Percentiles rank a stretch among this genome's conserved stretches.
Evolutionary conservation across 2,329 filamentous ascomycete species (phyloP).

Genomic region (Colletotrichum sp.): DNA sequence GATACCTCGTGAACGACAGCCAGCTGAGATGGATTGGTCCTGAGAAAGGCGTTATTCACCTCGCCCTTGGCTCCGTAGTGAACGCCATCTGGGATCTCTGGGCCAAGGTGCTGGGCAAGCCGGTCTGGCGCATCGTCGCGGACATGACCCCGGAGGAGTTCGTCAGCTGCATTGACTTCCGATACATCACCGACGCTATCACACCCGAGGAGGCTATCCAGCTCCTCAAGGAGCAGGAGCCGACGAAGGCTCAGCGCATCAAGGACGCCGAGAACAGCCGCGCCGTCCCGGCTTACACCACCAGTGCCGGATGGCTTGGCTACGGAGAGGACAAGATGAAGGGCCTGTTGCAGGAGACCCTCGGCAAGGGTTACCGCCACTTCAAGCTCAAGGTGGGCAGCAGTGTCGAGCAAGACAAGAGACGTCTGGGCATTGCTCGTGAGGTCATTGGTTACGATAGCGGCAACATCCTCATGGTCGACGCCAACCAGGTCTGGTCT

Average conservation of each 20-base stretch:
- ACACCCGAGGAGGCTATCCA: constrained; percentile 82
- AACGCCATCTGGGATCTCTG: constrained; percentile 97
- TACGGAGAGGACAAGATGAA: constrained; percentile 90
- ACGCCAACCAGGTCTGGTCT: constrained; percentile 93
- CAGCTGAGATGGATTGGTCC: constrained; percentile 94
- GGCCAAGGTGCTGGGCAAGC: constrained; percentile 85
- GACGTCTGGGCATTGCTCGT: constrained; percentile 74
- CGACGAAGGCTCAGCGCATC: constrained; percentile 73
- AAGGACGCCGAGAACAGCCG: constrained; percentile 74
- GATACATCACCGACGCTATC: constrained; percentile 93
- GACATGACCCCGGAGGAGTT: constrained; percentile 91
- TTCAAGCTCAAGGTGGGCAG: constrained; percentile 93
- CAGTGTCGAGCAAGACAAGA: constrained; percentile 73
- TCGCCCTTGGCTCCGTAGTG: constrained; percentile 86
- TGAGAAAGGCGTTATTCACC: constrained; percentile 92
- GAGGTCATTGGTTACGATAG: constrained; percentile 82
- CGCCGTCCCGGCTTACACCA: constrained; percentile 91
- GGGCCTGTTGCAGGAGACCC: constrained; percentile 73
- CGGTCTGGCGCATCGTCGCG: constrained; percentile 87
- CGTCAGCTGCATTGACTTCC: constrained; percentile 88
- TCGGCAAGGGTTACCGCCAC: constrained; percentile 78
- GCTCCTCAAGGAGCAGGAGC: constrained; percentile 70
- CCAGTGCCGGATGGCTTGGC: constrained; percentile 89
- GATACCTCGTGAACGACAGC: constrained; percentile 87
- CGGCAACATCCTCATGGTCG: constrained; percentile 88